A percentile compares a stretch with the other conserved stretches of the same genome.
Evolutionary conservation across 768 basidiomycete species (phyloP).

Genomic region (Lentinula guzmanii): DNA sequence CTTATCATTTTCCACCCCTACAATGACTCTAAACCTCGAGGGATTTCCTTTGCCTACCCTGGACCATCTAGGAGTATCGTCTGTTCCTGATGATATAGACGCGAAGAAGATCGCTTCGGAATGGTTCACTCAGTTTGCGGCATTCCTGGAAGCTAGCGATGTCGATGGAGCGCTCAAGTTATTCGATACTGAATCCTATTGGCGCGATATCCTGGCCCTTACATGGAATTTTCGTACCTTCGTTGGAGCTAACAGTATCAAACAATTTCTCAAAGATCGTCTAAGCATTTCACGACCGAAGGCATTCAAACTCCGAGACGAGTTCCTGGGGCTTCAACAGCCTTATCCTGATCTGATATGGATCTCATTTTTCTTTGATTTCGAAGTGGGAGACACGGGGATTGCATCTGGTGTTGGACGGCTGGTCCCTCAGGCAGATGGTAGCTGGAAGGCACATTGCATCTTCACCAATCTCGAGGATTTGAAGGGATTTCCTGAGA

Average conservation of each 20-base stretch:
- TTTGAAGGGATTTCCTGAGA: slow-evolving; percentile 38
- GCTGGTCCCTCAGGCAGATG: slow-evolving; percentile 40
- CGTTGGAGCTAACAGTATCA: slow-evolving; percentile 27
- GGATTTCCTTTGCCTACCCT: slow-evolving; percentile 5
- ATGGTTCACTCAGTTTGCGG: slow-evolving; percentile 18
- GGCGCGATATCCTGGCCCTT: slow-evolving; percentile 47
- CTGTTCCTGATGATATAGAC: neutral
- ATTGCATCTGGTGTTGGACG: slow-evolving; percentile 46
- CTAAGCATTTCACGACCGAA: slow-evolving; percentile 19
- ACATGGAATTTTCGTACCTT: slow-evolving; percentile 53
- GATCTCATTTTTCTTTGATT: slow-evolving; percentile 51
- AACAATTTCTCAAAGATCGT: slow-evolving; percentile 27
- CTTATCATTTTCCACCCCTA: neutral
- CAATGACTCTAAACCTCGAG: neutral
- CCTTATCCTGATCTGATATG: slow-evolving; percentile 50
- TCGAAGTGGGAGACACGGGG: slow-evolving; percentile 43
- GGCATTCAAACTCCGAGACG: slow-evolving; percentile 17
- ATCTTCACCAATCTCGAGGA: slow-evolving; percentile 46
- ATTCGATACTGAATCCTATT: slow-evolving; percentile 30
- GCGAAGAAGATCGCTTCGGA: slow-evolving; percentile 1
- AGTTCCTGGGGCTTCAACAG: slow-evolving; percentile 24
- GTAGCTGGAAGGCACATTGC: slow-evolving; percentile 49
- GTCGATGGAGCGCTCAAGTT: slow-evolving; percentile 15
- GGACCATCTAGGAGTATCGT: neutral
- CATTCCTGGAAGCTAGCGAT: slow-evolving; percentile 9